Evolutionary conservation across 1,284 basidiomycete species (phyloP), one percentile per base, ranked within the genome.

Genomic region (Cryptococcus sp.): DNA sequence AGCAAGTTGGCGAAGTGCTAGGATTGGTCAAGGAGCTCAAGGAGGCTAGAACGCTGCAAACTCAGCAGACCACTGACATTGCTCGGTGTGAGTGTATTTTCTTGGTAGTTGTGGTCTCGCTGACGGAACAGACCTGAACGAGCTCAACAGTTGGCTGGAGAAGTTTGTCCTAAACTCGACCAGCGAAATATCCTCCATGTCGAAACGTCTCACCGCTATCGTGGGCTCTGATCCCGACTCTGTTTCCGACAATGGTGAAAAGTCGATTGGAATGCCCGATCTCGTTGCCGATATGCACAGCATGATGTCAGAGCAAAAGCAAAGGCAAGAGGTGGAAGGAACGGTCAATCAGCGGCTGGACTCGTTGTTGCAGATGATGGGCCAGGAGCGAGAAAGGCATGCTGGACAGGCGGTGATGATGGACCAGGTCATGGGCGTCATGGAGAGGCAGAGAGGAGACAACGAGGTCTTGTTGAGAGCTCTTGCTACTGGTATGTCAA

Each of bases 81-180:
- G 69, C 65, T 1, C 52, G 63, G 45, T 70, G 71, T 73, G 45
- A 62, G 69, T 62, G 1, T 19, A n/a, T 18, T 1, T 23, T 43
- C 10, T 35, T 22, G 5, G 10, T 10, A 22, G 9, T 33, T 11
- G 41, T 21, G 5, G 4, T 32, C 16, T 7, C 23, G 26, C 32
- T 49, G 39, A 45, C 14, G 40, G 40, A n/a, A 32, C 51, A 73
- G 69, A 74, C 49, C 58, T 74, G 6, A 59, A 58, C 41, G 84
- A 72, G 37, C 60, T 75, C 12, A 74, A 74, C 54, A 31, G 48
- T 5, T 91, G 87, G 87, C 77, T 91, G 25, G 86, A 88, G 58
- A 75, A 82, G 3, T 88, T 89, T 63, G 85, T 88, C 34, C 80
- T 80, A 39, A 82, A 83, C 46, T 82, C 83, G 7, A 82, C 83